Conservation (phyloP, 495 filamentous ascomycete genomes). For the Tuber microsphaerosporum region DNA sequence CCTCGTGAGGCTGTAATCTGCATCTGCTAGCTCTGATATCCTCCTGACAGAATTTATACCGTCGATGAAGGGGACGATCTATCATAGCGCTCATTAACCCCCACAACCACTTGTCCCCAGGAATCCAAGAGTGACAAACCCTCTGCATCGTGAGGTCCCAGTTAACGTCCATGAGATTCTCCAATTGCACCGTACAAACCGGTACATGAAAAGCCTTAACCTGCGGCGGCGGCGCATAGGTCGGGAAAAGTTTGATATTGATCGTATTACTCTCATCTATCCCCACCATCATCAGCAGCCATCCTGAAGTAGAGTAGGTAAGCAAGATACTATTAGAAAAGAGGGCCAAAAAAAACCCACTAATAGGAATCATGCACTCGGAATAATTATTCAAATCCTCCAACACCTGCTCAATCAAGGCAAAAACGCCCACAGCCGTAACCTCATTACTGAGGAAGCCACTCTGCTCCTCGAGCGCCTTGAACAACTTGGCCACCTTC, state of each 20-base stretch:
- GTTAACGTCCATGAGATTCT: conserved; percentile 66
- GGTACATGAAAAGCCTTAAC: conserved; percentile 86
- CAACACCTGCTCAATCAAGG: conserved; percentile 80
- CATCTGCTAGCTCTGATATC: conserved; percentile 75
- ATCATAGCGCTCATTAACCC: conserved; percentile 6
- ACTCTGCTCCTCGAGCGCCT: conserved; percentile 78
- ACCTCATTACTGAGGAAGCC: conserved; percentile 61
- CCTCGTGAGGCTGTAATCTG: conserved; percentile 72
- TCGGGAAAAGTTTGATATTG: conserved; percentile 90
- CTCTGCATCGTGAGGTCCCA: conserved; percentile 87
- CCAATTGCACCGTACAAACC: conserved; percentile 73
- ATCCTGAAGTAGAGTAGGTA: not conserved
- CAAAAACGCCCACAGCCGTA: conserved; percentile 52
- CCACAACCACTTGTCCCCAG: not conserved
- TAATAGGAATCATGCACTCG: conserved; percentile 94
- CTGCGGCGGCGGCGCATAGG: conserved; percentile 66
- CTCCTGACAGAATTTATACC: conserved; percentile 79
- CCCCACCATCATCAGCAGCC: conserved; percentile 10
- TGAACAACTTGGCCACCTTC: conserved; percentile 76
- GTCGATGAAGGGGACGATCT: conserved; percentile 75
- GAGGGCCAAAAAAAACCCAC: conserved; percentile 46
- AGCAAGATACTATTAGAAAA: conserved; percentile 1
- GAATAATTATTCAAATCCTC: conserved; percentile 95
- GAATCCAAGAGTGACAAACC: conserved; percentile 38
- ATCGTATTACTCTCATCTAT: conserved; percentile 86